phyloP scores from a whole-genome alignment of 495 filamentous ascomycete genomes.

The Choiromyces venosus region DNA sequence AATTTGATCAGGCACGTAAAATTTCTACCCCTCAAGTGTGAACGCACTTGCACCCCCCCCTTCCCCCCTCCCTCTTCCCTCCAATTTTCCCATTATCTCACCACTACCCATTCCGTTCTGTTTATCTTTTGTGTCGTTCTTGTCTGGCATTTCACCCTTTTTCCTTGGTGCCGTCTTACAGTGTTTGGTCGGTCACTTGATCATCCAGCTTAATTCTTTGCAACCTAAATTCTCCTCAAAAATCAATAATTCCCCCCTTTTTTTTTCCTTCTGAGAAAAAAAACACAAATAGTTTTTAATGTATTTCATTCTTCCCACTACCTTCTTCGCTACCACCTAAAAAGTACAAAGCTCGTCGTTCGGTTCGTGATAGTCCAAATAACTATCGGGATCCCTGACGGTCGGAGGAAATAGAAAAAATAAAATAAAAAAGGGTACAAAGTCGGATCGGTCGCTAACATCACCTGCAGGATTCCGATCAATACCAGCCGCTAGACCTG shows the following conservation, averaged over 20 bases:
- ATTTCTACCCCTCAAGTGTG: background rate
- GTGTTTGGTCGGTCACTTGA: background rate
- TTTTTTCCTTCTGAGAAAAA: background rate
- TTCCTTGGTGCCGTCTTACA: background rate
- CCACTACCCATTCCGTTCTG: background rate
- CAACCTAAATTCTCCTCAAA: background rate
- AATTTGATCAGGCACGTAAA: conserved; percentile 1
- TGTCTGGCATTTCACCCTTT: background rate
- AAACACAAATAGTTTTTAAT: background rate
- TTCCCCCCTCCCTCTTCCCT: too few species aligned
- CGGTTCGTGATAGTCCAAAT: background rate
- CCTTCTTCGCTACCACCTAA: background rate
- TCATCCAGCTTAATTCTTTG: background rate
- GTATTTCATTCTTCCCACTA: background rate
- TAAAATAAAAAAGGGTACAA: background rate
- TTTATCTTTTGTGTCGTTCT: background rate
- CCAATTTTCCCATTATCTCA: background rate
- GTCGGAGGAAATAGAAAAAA: background rate
- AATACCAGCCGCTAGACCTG: background rate
- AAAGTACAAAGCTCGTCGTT: background rate
- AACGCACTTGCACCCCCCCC: background rate
- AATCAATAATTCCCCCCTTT: background rate
- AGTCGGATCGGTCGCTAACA: conserved; percentile 16
- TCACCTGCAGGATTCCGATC: conserved; percentile 13
- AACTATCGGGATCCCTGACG: background rate